A percentile compares a stretch with the other conserved stretches of the same genome.
Conservation (phyloP, 208 protist genomes). For the Kentomonas sorsogonicus region DNA sequence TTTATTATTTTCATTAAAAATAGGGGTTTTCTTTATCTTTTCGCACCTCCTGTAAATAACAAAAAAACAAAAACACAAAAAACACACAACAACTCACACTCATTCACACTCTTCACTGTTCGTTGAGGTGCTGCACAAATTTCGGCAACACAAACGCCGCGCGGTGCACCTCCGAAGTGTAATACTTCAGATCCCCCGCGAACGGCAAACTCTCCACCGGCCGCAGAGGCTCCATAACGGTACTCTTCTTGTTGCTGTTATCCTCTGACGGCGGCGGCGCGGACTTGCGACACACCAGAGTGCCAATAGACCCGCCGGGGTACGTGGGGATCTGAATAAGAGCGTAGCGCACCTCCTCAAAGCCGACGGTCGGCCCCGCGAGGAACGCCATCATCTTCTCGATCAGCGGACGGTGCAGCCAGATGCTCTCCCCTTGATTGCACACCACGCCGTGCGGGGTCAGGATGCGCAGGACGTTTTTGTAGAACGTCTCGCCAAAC, state of each 20-base stretch:
- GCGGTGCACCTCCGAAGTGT: constrained; percentile 74
- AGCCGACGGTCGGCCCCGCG: constrained; percentile 74
- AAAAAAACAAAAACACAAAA: too few species aligned
- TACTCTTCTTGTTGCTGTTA: constrained; percentile 41
- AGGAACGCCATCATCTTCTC: constrained; percentile 80
- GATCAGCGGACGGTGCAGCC: constrained; percentile 91
- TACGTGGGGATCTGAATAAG: constrained; percentile 93
- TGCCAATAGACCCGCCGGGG: constrained; percentile 90
- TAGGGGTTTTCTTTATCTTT: too few species aligned
- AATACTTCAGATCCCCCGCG: constrained; percentile 79
- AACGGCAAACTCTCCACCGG: constrained; percentile 62
- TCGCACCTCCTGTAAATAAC: too few species aligned
- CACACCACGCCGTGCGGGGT: constrained; percentile 81
- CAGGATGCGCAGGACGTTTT: constrained; percentile 67
- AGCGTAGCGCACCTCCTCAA: constrained; percentile 84
- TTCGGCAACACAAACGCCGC: constrained; percentile 79
- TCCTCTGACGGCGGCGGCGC: too few species aligned
- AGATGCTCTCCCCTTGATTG: constrained; percentile 89
- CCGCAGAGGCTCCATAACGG: too few species aligned
- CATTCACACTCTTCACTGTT: too few species aligned
- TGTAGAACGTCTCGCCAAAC: constrained; percentile 86
- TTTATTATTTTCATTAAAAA: too few species aligned
- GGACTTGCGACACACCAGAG: constrained; percentile 76
- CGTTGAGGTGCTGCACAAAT: constrained; percentile 71
- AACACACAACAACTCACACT: too few species aligned